Base-by-base conservation (phyloP, 495 filamentous ascomycete genomes). In the Aspergillus asperescens region DNA sequence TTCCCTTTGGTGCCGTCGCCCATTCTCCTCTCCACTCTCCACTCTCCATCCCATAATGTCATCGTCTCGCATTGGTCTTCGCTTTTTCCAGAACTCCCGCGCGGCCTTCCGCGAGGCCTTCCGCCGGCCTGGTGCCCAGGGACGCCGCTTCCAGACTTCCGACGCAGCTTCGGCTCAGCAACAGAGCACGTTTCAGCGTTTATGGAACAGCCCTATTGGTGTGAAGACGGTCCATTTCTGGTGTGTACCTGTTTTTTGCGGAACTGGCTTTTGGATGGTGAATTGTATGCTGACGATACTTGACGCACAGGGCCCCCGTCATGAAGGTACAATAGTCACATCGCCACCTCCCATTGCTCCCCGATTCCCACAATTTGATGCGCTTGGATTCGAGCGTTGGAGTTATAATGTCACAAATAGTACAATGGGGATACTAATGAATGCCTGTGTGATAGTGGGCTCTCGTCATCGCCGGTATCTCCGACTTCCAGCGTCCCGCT, bases 221-320 rank as follows among this genome's bases (percentile, higher is more conserved):
- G 65, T 94, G 28, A 95, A 95, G 83, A 98, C 93, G 50, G 90
- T 98, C 64, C 93, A 98, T 71, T 98, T 98, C 76, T 98, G 93
- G 86, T 95, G 72, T 56, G 81, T 60, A 24, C 19, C 18, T 10
- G n/a, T 8, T 5, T 13, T 32, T 8, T 37, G 5, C 2, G 29
- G 25, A 22, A 12, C 5, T 52, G 7, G 0, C 2, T 32, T 19
- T 8, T 31, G 4, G 2, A 20, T 19, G 6, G n/a, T 7, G 39
- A 24, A 10, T 15, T 6, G 27, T 27, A 12, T 44, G 29, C 60
- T 69, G 55, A 65, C 31, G 43, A 50, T 51, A 24, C 34, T 56
- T 34, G 41, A 13, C 9, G 27, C 16, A 45, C 24, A 92, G 88
- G 90, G 93, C 92, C 20, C 92, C 92, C 25, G 83, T 98, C 28